These are phyloP conservation scores for Apiospora koreana DNA, from an alignment of 2,329 filamentous ascomycete genomes.

Conservation along the genomic window DNA sequence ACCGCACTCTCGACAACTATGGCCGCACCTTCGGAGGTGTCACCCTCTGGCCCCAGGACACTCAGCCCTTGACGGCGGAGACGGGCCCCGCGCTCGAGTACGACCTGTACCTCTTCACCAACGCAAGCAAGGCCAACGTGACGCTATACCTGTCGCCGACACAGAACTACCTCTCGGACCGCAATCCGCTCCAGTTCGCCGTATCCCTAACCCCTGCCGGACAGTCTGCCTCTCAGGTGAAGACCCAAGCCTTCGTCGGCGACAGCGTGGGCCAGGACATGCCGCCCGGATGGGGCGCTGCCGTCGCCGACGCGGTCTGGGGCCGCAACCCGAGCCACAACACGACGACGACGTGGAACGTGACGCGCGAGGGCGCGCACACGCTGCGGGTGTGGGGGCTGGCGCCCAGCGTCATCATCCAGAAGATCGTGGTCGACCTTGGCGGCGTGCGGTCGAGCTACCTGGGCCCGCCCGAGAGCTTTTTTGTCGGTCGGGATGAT, in stretches of 20 bases:
- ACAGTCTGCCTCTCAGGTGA: constrained; percentile 14
- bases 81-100: constrained; percentile 60
- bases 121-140: constrained; percentile 42
- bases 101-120: constrained; percentile 61
- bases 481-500: constrained; percentile 46
- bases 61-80: constrained; percentile 48
- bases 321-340: constrained; percentile 41
- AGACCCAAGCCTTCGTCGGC: constrained; percentile 43
- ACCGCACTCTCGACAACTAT: constrained; percentile 54
- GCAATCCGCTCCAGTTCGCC: constrained; percentile 42
- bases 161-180: constrained; percentile 53
- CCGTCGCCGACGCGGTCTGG: constrained; percentile 49
- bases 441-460: constrained; percentile 57
- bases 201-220: constrained; percentile 35
- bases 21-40: constrained; percentile 61
- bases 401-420: constrained; percentile 53
- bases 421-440: constrained; percentile 58
- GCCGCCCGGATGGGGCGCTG: constrained; percentile 43
- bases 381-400: constrained; percentile 53
- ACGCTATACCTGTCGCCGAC: constrained; percentile 54
- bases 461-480: constrained; percentile 59
- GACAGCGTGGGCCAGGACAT: constrained; percentile 41
- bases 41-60: constrained; percentile 53
- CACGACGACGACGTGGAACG: constrained; percentile 45
- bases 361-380: constrained; percentile 45